Percentiles rank a stretch among this genome's conserved stretches.
Conservation (phyloP, 1,284 basidiomycete genomes). For the Coriolopsis trogii region DNA sequence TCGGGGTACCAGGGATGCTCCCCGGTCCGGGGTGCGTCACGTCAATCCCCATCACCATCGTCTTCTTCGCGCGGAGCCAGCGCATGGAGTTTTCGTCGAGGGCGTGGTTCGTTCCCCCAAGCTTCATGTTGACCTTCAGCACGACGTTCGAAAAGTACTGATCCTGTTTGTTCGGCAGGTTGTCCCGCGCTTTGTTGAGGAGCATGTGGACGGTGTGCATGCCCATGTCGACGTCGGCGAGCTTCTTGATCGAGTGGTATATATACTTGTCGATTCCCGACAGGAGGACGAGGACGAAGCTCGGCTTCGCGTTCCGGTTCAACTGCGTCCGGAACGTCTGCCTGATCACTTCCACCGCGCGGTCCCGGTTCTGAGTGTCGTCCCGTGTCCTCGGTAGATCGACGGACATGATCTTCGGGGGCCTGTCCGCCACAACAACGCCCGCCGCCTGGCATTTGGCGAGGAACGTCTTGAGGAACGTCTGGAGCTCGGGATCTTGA, state of each 20-base stretch:
- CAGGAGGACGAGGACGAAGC: conserved; percentile 66
- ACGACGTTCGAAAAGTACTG: conserved; percentile 81
- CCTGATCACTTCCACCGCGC: conserved; percentile 45
- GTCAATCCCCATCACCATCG: conserved; percentile 82
- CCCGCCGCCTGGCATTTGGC: conserved; percentile 58
- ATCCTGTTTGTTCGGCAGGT: conserved; percentile 54
- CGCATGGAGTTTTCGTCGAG: conserved; percentile 55
- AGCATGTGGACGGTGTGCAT: conserved; percentile 72
- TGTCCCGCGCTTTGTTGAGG: conserved; percentile 57
- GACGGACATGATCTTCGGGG: conserved; percentile 43
- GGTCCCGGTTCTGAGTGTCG: conserved; percentile 45
- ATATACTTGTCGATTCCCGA: conserved; percentile 67
- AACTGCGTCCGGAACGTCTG: conserved; percentile 39
- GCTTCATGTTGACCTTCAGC: conserved; percentile 69
- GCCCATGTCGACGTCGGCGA: conserved; percentile 69
- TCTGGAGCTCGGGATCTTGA: conserved; percentile 41
- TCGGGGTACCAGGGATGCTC: conserved; percentile 65
- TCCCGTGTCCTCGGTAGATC: conserved; percentile 28
- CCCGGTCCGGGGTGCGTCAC: conserved; percentile 72
- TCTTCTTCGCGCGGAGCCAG: conserved; percentile 67
- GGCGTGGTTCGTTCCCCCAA: conserved; percentile 76
- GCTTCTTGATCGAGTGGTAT: conserved; percentile 76
- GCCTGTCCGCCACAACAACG: conserved; percentile 43
- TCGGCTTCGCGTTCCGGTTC: conserved; percentile 40
- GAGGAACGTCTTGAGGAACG: conserved; percentile 51